Percentiles rank a stretch among this genome's conserved stretches.
phyloP scores from a whole-genome alignment of 2,329 filamentous ascomycete species.

The Aspergillus persii region DNA sequence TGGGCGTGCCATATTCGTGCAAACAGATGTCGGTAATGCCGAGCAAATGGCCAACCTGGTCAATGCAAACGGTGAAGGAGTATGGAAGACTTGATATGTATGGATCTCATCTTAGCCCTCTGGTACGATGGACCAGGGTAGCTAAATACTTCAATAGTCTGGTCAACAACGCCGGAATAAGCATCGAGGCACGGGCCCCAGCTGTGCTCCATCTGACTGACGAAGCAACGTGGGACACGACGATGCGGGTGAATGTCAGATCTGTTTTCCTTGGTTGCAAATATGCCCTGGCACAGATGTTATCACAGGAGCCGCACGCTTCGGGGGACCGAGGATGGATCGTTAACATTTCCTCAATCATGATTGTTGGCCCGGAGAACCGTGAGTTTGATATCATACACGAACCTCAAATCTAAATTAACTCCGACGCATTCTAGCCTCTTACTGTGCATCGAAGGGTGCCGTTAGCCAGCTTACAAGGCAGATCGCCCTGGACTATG shows the following conservation, averaged over 20 bases:
- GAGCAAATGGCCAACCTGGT: constrained; percentile 40
- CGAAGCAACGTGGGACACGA: constrained; percentile 47
- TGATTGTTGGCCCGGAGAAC: constrained; percentile 24
- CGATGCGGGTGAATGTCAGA: constrained; percentile 38
- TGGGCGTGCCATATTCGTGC: constrained; percentile 43
- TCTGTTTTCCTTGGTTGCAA: constrained; percentile 46
- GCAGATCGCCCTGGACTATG: constrained; percentile 51
- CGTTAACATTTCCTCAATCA: constrained; percentile 33
- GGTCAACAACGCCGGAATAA: constrained; percentile 53
- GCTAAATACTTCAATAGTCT: constrained; percentile 29
- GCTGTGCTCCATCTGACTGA: constrained; percentile 47
- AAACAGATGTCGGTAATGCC: constrained; percentile 43
- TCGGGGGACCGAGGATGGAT: constrained; percentile 38
- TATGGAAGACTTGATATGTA: constrained; percentile 47
- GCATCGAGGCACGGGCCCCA: constrained; percentile 33
- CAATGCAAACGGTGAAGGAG: constrained; percentile 27
- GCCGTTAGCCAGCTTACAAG: constrained; percentile 51
- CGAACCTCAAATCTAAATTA: background rate
- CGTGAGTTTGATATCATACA: constrained; percentile 11
- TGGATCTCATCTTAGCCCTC: constrained; percentile 5
- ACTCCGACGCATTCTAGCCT: constrained; percentile 12
- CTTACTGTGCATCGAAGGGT: constrained; percentile 51
- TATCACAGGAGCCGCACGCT: constrained; percentile 34
- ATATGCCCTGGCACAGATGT: constrained; percentile 39
- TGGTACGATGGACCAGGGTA: too few relatives aligned